Evolutionary conservation across 2,329 filamentous ascomycete species (phyloP), one percentile per base, ranked within the genome.

Genomic region (Eutypella sp.): DNA sequence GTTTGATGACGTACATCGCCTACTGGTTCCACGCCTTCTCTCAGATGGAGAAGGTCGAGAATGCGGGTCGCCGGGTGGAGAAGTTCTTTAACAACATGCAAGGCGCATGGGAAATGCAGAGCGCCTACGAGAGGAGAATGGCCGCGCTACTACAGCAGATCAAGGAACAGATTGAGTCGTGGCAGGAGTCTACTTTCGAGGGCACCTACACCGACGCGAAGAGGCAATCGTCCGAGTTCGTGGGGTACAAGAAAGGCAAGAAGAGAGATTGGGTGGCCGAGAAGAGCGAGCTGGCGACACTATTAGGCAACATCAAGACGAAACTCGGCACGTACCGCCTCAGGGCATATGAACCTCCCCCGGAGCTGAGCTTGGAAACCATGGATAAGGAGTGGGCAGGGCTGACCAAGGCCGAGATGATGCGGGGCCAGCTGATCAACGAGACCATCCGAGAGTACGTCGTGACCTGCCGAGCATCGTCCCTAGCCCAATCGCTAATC

Each of bases 11-110:
- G 1, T 99, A 99, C 67, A 99, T 99, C 59, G 93, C 93, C 53
- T 99, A 99, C 74, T 99, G 93, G 93, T 99, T 99, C 78, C 93
- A 99, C 64, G 93, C 93, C 57, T 99, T 99, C 66, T 97, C 92
- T 24, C 92, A 97, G 62, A 95, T 99, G 84, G 93, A 99, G 71
- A 87, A 92, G 65, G 93, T 99, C 8, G 93, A 99, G 68, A 99
- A 99, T 64, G 93, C 93, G 4, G 93, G 93, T 5, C 82, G 93
- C 50, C 82, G 93, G 56, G 93, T 99, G 5, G 93, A 99, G 72
- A 99, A 99, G 69, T 99, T 99, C 61, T 88, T 99, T 57, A 89
- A 89, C 64, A 97, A 93, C 66, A 97, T 99, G 93, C 90, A 96
- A 64, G 93, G 93, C 19, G 92, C 93, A 8, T 99, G 93, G 93